Evolutionary conservation across 2,329 filamentous ascomycete species (phyloP), one percentile per base, ranked within the genome.

Genomic region (Cordyceps fumosorosea): DNA sequence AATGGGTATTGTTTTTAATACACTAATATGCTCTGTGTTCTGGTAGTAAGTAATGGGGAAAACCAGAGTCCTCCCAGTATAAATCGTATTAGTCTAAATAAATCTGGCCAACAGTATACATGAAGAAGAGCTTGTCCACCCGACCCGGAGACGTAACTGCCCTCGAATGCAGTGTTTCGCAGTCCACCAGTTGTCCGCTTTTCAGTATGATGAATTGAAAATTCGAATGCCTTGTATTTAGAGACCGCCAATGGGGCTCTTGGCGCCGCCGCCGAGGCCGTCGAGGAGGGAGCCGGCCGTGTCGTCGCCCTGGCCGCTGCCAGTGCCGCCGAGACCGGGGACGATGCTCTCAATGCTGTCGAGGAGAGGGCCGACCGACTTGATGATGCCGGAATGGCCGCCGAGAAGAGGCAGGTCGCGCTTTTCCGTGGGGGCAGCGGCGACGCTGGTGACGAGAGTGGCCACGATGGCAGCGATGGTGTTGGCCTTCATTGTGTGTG

Each of bases 341-440:
- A 60, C n/a, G 11, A 48, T n/a, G 42, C 51, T 47, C 58, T 60
- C 58, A 10, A 60, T 40, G 40, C 58, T 47, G 58, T 60, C 42
- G 4, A 60, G 51, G 18, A 60, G 50, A 26, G 58, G 58, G 2
- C 58, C 58, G 29, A 48, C 20, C 1, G n/a, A 20, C 42, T 55
- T 52, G 50, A 60, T 60, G 12, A 37, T 1, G 14, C 58, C 58
- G 12, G 58, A 60, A n/a, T 60, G 37, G 1, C 58, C 58, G 18
- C 58, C 58, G n/a, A 60, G 58, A 48, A 60, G 51, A 8, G 58
- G 58, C 10, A 60, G 20, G 42, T 60, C 58, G 58, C 58, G 58
- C 51, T 40, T 60, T 29, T 54, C 58, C 3, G 51, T 60, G 26
- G 58, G 58, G 20, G 51, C 58, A 20, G 58, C 58, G n/a, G 50